A percentile compares a stretch with the other conserved stretches of the same genome.
These are phyloP conservation scores for Rheum nobile DNA, from an alignment of 148 eudicot species.

Conservation along the genomic window DNA sequence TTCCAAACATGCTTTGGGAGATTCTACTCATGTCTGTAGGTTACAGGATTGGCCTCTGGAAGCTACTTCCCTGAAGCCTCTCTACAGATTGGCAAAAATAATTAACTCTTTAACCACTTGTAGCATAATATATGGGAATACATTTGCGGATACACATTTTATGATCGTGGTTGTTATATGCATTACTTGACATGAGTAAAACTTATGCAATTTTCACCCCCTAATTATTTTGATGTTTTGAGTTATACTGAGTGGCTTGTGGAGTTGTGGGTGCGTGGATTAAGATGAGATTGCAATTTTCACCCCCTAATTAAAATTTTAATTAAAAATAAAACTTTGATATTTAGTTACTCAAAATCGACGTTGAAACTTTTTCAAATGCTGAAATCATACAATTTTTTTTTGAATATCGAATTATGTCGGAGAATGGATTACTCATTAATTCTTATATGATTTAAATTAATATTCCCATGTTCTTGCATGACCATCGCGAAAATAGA, in stretches of 20 bases:
- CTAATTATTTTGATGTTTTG: too few species aligned
- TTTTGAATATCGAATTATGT: background rate
- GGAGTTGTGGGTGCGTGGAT: too few species aligned
- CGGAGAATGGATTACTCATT: background rate
- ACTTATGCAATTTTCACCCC: too few species aligned
- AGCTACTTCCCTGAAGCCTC: conserved; percentile 23
- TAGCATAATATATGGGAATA: background rate
- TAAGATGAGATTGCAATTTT: too few species aligned
- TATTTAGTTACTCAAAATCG: too few species aligned
- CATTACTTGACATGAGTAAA: background rate
- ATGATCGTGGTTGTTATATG: background rate
- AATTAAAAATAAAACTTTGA: too few species aligned
- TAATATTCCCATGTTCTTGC: background rate
- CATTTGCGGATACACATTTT: background rate
- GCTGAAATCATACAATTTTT: too few species aligned
- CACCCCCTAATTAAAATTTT: too few species aligned
- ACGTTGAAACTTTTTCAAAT: too few species aligned
- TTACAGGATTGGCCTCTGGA: conserved; percentile 83
- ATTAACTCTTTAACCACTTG: background rate
- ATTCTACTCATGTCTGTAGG: conserved; percentile 80
- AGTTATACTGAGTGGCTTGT: too few species aligned
- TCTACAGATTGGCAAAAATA: background rate
- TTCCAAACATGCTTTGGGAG: conserved; percentile 98
- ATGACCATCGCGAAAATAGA: background rate
- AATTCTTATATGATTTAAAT: background rate